Evolutionary conservation across 257 asterid genomes (phyloP).

Genomic region (Solanum infundibuliforme): DNA sequence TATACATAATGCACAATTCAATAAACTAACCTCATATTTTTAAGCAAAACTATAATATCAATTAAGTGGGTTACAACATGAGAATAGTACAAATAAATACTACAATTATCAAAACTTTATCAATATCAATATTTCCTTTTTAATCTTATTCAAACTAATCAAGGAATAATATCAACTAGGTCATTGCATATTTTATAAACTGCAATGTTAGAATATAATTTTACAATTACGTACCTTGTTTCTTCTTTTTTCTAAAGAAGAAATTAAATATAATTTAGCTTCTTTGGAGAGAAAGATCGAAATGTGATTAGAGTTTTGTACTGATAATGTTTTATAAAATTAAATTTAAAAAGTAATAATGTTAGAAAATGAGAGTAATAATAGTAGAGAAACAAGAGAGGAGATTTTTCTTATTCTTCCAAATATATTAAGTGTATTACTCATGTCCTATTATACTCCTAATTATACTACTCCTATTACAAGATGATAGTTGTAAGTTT

Average conservation of each 20-base stretch:
- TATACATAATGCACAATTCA: not conserved
- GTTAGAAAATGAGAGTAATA: not conserved
- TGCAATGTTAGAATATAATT: not conserved
- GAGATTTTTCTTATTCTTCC: no score
- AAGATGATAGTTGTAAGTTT: no score
- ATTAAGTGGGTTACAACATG: not conserved
- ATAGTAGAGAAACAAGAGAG: not conserved
- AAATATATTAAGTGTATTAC: not conserved
- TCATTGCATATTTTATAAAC: not conserved
- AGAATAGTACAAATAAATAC: not conserved
- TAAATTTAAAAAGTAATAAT: no score
- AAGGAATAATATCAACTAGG: not conserved
- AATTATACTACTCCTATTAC: no score
- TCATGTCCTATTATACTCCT: not conserved
- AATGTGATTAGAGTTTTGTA: not conserved
- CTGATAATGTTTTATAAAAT: no score
- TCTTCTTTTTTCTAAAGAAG: not conserved
- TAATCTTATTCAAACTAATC: not conserved
- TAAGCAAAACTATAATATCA: not conserved
- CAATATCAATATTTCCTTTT: not conserved
- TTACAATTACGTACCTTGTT: not conserved
- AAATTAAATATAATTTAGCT: not conserved
- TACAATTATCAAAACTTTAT: no score
- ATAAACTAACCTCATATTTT: not conserved
- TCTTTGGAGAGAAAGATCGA: not conserved